Percentiles rank a stretch among this genome's conserved stretches.
phyloP scores from a whole-genome alignment of 495 filamentous ascomycete genomes.

The Neurospora pannonica region DNA sequence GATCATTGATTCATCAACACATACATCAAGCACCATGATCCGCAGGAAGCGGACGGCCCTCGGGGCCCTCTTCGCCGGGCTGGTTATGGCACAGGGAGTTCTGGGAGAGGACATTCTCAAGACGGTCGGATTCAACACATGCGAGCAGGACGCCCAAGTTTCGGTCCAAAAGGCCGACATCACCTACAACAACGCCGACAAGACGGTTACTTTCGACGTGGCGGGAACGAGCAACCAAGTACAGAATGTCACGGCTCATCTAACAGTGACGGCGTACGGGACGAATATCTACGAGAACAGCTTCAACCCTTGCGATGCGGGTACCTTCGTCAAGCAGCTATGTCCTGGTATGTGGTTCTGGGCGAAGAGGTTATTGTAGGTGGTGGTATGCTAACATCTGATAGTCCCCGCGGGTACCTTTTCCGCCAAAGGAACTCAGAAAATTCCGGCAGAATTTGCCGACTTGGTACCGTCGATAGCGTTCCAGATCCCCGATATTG shows the following conservation, averaged over 20 bases:
- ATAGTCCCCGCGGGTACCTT: constrained; percentile 68
- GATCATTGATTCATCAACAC: background rate
- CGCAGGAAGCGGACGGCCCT: constrained; percentile 3
- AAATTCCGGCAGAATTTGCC: constrained; percentile 60
- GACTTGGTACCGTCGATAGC: constrained; percentile 79
- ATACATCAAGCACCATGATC: background rate
- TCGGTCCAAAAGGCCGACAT: constrained; percentile 67
- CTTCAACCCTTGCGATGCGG: constrained; percentile 71
- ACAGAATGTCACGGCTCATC: constrained; percentile 72
- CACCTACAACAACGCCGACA: constrained; percentile 63
- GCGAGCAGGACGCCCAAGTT: constrained; percentile 55
- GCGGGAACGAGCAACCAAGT: constrained; percentile 61
- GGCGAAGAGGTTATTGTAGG: background rate
- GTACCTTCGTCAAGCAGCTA: constrained; percentile 57
- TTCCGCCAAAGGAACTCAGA: constrained; percentile 55
- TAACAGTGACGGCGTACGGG: constrained; percentile 82
- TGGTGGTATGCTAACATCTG: constrained; percentile 18
- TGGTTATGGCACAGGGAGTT: constrained; percentile 27
- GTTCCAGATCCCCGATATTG: constrained; percentile 84
- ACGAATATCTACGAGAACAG: constrained; percentile 65
- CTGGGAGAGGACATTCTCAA: constrained; percentile 61
- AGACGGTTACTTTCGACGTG: constrained; percentile 72
- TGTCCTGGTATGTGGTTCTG: constrained; percentile 62
- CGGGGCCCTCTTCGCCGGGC: constrained; percentile 26
- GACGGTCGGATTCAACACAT: constrained; percentile 72